Evolutionary conservation across 495 filamentous ascomycete species (phyloP).

Genomic region (Aspergillus avenaceus): DNA sequence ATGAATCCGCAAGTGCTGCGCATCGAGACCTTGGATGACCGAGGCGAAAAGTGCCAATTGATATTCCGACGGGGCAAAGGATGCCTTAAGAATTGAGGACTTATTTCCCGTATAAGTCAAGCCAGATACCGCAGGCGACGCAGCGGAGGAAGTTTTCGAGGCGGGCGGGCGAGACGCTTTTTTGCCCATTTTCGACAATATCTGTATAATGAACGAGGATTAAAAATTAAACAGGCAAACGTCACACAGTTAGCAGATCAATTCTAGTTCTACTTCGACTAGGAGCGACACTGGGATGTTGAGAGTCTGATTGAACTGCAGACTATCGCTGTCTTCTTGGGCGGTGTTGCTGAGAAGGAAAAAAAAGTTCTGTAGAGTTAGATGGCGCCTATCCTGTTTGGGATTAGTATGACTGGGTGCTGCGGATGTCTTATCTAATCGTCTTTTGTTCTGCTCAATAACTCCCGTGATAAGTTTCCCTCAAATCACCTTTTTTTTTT

Average conservation of each 20-base stretch:
- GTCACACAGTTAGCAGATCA: constrained; percentile 1
- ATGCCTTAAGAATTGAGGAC: constrained; percentile 48
- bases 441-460: constrained; percentile 1
- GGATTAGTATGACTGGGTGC: constrained; percentile 22
- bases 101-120: constrained; percentile 35
- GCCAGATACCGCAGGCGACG: constrained; percentile 37
- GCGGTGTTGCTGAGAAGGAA: constrained; percentile 33
- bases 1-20: constrained; percentile 56
- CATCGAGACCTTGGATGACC: constrained; percentile 55
- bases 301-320: constrained; percentile 22
- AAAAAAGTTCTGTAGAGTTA: constrained; percentile 46
- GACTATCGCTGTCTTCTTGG: constrained; percentile 29
- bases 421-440: constrained; percentile 38
- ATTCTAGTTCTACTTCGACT: constrained; percentile 11
- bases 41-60: constrained; percentile 58
- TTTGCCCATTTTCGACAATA: constrained; percentile 43
- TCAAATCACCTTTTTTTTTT: neutral
- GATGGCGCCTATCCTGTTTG: constrained; percentile 29
- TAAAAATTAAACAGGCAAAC: neutral
- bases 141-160: constrained; percentile 46
- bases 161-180: constrained; percentile 43
- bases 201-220: neutral
- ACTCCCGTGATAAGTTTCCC: neutral
- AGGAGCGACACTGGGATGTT: constrained; percentile 24
- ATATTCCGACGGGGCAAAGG: constrained; percentile 53